A percentile compares a stretch with the other conserved stretches of the same genome.
phyloP scores from a whole-genome alignment of 371 early-diverging fungal genomes.

The Mortierella sp. region DNA sequence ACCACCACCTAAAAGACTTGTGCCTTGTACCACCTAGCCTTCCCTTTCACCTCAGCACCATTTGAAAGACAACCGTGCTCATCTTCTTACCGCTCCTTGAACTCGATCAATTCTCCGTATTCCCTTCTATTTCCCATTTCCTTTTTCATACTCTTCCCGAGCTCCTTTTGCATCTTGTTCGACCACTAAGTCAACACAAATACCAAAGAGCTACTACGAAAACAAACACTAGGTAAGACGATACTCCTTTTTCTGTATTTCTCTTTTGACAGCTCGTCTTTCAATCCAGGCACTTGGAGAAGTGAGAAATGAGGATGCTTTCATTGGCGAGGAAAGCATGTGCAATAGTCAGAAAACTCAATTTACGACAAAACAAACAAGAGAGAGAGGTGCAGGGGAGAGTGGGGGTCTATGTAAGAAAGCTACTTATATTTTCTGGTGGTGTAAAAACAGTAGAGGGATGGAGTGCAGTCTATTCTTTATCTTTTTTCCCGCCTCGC shows the following conservation, averaged over 20 bases:
- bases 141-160: neutral
- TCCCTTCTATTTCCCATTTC: neutral
- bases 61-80: neutral
- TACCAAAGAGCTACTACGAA: neutral
- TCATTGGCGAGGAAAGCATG: neutral
- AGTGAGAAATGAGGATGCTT: neutral
- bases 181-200: neutral
- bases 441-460: neutral
- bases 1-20: neutral
- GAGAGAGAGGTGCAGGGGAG: neutral
- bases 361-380: neutral
- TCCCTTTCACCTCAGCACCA: neutral
- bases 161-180: neutral
- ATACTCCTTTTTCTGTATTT: neutral
- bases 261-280: neutral
- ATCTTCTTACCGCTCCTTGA: neutral
- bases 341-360: neutral
- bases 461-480: neutral
- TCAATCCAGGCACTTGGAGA: neutral
- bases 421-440: neutral
- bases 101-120: neutral
- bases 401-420: neutral
- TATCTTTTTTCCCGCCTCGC: neutral
- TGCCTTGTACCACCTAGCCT: neutral
- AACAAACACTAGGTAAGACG: neutral